Evolutionary conservation across 2,329 filamentous ascomycete species (phyloP).

Genomic region (Macrophomina phaseolina): DNA sequence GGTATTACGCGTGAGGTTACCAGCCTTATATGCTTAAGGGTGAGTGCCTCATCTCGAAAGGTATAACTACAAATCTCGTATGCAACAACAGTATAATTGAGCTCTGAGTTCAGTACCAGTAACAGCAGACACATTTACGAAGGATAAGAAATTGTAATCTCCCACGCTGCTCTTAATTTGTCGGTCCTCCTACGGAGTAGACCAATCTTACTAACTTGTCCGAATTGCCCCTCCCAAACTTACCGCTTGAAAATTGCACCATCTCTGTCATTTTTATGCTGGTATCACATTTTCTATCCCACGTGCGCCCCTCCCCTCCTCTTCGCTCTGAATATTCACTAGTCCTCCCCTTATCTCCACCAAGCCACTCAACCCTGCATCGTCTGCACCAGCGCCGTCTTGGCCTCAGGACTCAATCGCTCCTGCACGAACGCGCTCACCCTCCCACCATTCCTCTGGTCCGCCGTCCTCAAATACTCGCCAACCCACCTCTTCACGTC

Average conservation of each 20-base stretch:
- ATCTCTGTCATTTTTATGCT: neutral
- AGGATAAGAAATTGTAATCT: too few species aligned
- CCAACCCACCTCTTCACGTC: constrained; percentile 86
- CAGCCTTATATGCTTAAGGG: too few species aligned
- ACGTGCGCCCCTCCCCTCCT: too few species aligned
- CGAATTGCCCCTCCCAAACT: neutral
- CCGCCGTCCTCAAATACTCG: constrained; percentile 76
- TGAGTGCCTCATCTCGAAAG: too few species aligned
- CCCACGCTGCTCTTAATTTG: too few species aligned
- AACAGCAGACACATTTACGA: too few species aligned
- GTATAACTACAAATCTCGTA: too few species aligned
- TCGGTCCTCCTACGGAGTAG: too few species aligned
- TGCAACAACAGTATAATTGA: too few species aligned
- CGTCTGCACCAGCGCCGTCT: constrained; percentile 19
- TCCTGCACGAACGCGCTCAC: constrained; percentile 74
- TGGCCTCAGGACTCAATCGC: constrained; percentile 60
- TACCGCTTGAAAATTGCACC: neutral
- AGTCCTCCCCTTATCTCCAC: neutral
- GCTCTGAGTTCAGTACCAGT: too few species aligned
- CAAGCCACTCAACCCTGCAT: constrained; percentile 15
- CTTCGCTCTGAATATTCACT: too few species aligned
- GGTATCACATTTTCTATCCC: neutral
- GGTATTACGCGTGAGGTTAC: too few species aligned
- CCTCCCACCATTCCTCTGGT: constrained; percentile 72
- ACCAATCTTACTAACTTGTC: neutral